Base-by-base conservation (phyloP, 768 basidiomycete genomes). In the Macrolepiota albuminosa region DNA sequence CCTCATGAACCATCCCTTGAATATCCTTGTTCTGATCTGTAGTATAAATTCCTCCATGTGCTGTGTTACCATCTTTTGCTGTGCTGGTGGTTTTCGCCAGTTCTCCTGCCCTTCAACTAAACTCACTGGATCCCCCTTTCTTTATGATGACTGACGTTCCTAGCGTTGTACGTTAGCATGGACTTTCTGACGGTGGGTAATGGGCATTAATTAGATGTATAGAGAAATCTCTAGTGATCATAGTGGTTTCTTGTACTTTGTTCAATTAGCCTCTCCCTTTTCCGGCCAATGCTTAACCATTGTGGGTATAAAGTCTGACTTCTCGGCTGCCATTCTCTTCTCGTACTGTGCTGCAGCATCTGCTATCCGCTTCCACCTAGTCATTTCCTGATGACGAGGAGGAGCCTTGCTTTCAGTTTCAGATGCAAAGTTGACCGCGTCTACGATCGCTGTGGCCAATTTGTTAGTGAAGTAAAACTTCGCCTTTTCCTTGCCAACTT, bases 391-490 rank as follows among this genome's bases (percentile, higher is more conserved):
- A 13, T 61, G 63, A 18, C 57, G 62, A 50, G 31, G 24, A 13
- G 39, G 59, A 39, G 59, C 56, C 47, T 67, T 71, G 10, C 54
- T 63, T 36, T 61, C 62, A 48, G 68, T 68, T 45, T 60, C 61
- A 48, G 69, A 61, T 40, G 82, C 65, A 57, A 64, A 69, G 24
- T 76, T 68, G 39, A 82, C 72, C 6, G 77, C 71, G 21, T 79
- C 76, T 13, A 75, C 58, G 5, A 86, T 63, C 1, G 78, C 76
- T 36, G 73, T 68, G 4, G 82, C 78, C 34, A 88, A 73, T 62
- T 84, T 86, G 13, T 73, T 70, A 6, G 73, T 75, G 69, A 75
- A 76, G 68, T 83, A 82, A 2, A 66, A 64, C 42, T 69, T 69
- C 43, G 71, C 69, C 61, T 78, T 81, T 71, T 70, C 56, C 68